Evolutionary conservation across 495 filamentous ascomycete species (phyloP).

Genomic region (Neurospora sp.): DNA sequence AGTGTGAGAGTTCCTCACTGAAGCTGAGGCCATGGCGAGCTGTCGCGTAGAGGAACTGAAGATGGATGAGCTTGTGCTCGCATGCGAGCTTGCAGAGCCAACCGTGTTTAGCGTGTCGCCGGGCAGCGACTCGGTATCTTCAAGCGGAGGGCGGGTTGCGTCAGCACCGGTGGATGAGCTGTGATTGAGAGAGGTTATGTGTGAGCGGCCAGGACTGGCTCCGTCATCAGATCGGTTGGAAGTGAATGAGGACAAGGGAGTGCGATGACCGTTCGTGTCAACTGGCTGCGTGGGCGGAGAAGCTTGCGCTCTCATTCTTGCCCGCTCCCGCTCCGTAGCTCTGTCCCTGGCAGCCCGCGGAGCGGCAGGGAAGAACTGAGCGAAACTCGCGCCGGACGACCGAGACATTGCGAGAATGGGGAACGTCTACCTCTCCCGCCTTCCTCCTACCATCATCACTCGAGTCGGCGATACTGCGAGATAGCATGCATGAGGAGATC

Average conservation of each 20-base stretch:
- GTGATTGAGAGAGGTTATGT: slow-evolving; percentile 6
- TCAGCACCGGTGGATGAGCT: slow-evolving; percentile 27
- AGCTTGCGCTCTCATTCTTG: slow-evolving; percentile 23
- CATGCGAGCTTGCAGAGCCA: slow-evolving; percentile 57
- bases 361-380: slow-evolving; percentile 83
- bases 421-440: slow-evolving; percentile 37
- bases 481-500: slow-evolving; percentile 32
- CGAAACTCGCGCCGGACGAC: slow-evolving; percentile 67
- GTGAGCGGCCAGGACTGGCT: slow-evolving; percentile 6
- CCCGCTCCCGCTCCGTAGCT: slow-evolving; percentile 44
- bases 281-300: slow-evolving; percentile 18
- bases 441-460: slow-evolving; percentile 47
- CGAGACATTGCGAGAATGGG: slow-evolving; percentile 58
- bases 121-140: slow-evolving; percentile 49
- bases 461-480: slow-evolving; percentile 23
- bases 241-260: slow-evolving; percentile 6
- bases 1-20: slow-evolving; percentile 38
- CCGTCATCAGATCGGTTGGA: slow-evolving; percentile 10
- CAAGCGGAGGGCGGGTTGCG: slow-evolving; percentile 27
- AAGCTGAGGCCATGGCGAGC: slow-evolving; percentile 38
- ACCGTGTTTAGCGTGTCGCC: slow-evolving; percentile 54
- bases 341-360: slow-evolving; percentile 50
- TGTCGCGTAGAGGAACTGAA: slow-evolving; percentile 46
- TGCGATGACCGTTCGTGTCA: slow-evolving; percentile 15
- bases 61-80: slow-evolving; percentile 54